A percentile compares a stretch with the other conserved stretches of the same genome.
Conservation (phyloP, 2,329 filamentous ascomycete species). For the Cadophora sp. region DNA sequence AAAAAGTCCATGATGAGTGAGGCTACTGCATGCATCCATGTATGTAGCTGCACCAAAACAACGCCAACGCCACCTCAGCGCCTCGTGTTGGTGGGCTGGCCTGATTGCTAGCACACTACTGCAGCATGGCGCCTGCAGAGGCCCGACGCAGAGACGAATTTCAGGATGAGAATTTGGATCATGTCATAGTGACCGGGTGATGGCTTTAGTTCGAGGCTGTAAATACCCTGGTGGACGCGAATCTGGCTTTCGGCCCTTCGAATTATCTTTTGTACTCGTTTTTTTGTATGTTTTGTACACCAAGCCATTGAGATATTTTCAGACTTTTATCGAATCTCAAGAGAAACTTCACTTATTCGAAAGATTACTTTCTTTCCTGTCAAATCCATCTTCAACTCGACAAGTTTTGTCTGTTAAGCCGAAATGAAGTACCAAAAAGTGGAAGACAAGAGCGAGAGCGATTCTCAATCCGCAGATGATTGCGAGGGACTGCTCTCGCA, state of each 20-base stretch:
- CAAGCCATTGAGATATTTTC: background rate
- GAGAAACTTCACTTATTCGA: background rate
- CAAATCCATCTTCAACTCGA: background rate
- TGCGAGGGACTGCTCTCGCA: constrained; percentile 32
- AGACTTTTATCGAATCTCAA: background rate
- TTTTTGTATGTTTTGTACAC: background rate
- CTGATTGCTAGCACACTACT: constrained; percentile 7
- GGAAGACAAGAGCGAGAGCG: constrained; percentile 31
- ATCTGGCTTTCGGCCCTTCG: background rate
- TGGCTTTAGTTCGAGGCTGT: constrained; percentile 8
- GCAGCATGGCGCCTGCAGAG: constrained; percentile 14
- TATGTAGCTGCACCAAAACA: background rate
- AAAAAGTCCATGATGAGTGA: constrained; percentile 6
- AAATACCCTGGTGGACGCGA: constrained; percentile 7
- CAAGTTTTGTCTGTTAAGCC: background rate
- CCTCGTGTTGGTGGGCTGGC: constrained; percentile 3
- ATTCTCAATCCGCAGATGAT: constrained; percentile 30
- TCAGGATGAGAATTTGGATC: constrained; percentile 12
- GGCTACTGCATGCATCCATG: constrained; percentile 5
- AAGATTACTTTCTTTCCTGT: background rate
- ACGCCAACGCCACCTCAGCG: background rate
- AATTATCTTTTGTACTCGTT: constrained; percentile 3
- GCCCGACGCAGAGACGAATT: constrained; percentile 9
- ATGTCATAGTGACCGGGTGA: background rate
- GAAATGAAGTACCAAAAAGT: constrained; percentile 31